Conservation (phyloP, 768 basidiomycete species). For the Zangia roseola region DNA sequence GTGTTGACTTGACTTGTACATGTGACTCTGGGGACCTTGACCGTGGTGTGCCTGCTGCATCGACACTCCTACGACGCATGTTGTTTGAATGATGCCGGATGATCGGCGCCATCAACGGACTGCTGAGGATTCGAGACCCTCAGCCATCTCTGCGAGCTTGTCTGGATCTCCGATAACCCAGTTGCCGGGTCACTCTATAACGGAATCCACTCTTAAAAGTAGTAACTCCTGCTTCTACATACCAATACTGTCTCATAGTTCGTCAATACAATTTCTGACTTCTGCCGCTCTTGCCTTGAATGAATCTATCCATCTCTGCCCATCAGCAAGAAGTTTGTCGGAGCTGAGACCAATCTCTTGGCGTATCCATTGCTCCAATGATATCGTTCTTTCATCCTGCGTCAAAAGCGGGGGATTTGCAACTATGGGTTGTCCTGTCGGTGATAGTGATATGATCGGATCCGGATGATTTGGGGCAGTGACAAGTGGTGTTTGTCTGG, state of each 20-base stretch:
- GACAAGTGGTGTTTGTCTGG: neutral
- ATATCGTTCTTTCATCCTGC: constrained; percentile 66
- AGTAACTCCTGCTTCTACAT: too few species aligned
- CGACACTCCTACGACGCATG: too few species aligned
- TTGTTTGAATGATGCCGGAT: too few species aligned
- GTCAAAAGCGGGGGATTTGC: constrained; percentile 19
- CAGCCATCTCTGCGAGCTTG: too few species aligned
- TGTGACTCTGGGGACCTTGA: too few species aligned
- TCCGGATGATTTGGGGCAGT: neutral
- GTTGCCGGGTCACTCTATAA: too few species aligned
- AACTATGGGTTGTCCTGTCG: constrained; percentile 10
- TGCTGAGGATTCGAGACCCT: too few species aligned
- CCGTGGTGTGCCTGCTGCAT: too few species aligned
- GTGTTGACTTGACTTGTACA: too few species aligned
- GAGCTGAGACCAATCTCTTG: constrained; percentile 71
- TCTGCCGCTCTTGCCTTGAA: constrained; percentile 48
- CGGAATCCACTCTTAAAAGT: too few species aligned
- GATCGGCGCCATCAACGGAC: too few species aligned
- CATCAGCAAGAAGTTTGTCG: constrained; percentile 55
- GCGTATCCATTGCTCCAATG: constrained; percentile 81
- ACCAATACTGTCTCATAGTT: constrained; percentile 18
- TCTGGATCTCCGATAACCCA: too few species aligned
- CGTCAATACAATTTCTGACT: constrained; percentile 37
- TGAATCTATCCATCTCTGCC: constrained; percentile 45
- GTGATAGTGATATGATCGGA: constrained; percentile 14